Percentiles rank a stretch among this genome's conserved stretches.
phyloP scores from a whole-genome alignment of 1,284 basidiomycete species.

The Inonotus hispidus region DNA sequence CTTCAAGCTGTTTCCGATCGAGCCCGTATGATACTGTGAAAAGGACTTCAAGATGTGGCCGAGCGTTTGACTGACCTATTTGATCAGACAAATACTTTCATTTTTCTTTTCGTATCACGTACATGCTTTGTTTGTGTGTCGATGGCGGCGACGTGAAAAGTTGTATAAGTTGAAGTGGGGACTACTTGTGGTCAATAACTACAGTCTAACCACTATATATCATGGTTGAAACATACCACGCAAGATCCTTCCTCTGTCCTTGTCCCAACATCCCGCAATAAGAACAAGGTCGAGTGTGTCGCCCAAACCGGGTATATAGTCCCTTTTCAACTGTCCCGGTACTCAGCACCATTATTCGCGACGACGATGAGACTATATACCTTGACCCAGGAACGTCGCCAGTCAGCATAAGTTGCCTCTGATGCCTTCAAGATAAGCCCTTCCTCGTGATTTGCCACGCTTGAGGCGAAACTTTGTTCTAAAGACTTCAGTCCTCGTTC shows the following conservation, averaged over 20 bases:
- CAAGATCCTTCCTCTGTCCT: conserved; percentile 68
- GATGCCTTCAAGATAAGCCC: conserved; percentile 77
- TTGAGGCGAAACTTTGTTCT: conserved; percentile 43
- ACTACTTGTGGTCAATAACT: conserved; percentile 38
- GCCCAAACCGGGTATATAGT: conserved; percentile 79
- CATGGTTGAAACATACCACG: conserved; percentile 46
- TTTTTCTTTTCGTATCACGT: conserved; percentile 2
- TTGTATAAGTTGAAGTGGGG: conserved; percentile 66
- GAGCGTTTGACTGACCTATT: conserved; percentile 10
- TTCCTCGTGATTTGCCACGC: conserved; percentile 48
- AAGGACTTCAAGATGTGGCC: conserved; percentile 62
- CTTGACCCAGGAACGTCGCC: conserved; percentile 70
- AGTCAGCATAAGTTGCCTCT: conserved; percentile 60
- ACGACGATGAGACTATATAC: conserved; percentile 30
- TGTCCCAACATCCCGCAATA: conserved; percentile 75
- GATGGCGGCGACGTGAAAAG: conserved; percentile 70
- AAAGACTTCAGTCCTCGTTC: conserved; percentile 30
- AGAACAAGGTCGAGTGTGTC: conserved; percentile 76
- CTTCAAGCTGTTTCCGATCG: conserved; percentile 57
- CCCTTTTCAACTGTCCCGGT: conserved; percentile 47
- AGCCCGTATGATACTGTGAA: conserved; percentile 75
- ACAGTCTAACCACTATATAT: not conserved
- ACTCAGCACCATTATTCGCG: not conserved
- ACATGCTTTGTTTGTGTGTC: conserved; percentile 24
- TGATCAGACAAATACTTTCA: not conserved